Evolutionary conservation across 192 early-diverging fungal species (phyloP), one percentile per base, ranked within the genome.

Genomic region (Backusella liffmaniae): DNA sequence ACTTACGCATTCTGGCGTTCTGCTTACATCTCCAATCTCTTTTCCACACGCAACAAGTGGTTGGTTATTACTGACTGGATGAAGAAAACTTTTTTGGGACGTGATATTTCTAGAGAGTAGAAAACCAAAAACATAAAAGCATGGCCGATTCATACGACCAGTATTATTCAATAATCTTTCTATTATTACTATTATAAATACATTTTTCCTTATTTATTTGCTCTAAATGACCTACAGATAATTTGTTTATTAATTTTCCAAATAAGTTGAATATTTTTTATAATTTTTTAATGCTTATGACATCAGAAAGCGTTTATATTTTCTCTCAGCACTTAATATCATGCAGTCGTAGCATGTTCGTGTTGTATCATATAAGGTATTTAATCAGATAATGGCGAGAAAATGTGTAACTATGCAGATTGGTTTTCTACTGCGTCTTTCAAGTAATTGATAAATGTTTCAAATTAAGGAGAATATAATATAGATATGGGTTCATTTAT

Each of bases 51-150:
- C 75, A 98, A 97, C 86, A 79, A 88, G 37, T 80, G 88, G 53
- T 86, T 95, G 72, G 97, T 98, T 56, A 86, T 90, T 3, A 92
- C 91, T 42, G 97, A 98, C 84, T 98, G 97, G 96, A 83, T 89
- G 79, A 98, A 97, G 86, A 92, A 93, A 76, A 93, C 84, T 62
- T 74, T 94, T 34, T 97, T 96, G 88, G 97, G 97, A 32, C 92
- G 96, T 42, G 96, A 98, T 82, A 95, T 98, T 73, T 88, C 88
- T 66, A 87, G 96, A 83, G 97, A 98, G 84, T 98, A 92, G 42
- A 71, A 44, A 46, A 32, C 2, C 29, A 70, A n/a, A 53, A n/a
- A 53, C 0, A 56, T 56, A 6, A n/a, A 10, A 6, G 21, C 8
- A 21, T n/a, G 53, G 10, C 6, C 2, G 8, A 9, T 56, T 21